Evolutionary conservation across 2,329 filamentous ascomycete genomes (phyloP).

Genomic region (Canariomyces notabilis): DNA sequence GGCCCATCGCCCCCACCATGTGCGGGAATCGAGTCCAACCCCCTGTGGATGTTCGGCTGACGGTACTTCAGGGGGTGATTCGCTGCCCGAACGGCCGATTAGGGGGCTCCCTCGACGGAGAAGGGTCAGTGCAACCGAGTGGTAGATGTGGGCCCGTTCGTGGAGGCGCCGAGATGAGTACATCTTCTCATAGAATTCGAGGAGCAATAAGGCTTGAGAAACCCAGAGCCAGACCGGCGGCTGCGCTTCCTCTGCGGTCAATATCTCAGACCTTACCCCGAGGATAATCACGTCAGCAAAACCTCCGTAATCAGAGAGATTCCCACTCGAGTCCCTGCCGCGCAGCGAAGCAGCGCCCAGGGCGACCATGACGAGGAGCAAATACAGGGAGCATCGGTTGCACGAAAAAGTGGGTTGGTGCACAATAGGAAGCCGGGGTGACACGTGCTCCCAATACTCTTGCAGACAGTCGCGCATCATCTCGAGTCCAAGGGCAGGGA

Average conservation of each 20-base stretch:
- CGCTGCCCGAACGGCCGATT: slow-evolving; percentile 71
- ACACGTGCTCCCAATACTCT: slow-evolving; percentile 85
- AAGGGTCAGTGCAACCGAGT: slow-evolving; percentile 76
- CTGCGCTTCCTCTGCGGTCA: slow-evolving; percentile 74
- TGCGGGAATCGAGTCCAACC: slow-evolving; percentile 36
- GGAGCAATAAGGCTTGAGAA: slow-evolving; percentile 74
- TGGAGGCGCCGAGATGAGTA: slow-evolving; percentile 77
- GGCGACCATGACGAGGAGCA: slow-evolving; percentile 77
- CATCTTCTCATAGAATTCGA: slow-evolving; percentile 92
- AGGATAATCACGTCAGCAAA: slow-evolving; percentile 59
- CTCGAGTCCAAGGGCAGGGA: slow-evolving; percentile 58
- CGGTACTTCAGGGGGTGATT: slow-evolving; percentile 65
- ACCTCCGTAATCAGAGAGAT: slow-evolving; percentile 39
- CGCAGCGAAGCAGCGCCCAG: slow-evolving; percentile 78
- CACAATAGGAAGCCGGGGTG: slow-evolving; percentile 79
- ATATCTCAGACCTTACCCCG: slow-evolving; percentile 75
- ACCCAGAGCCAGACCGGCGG: slow-evolving; percentile 85
- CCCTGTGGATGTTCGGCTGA: slow-evolving; percentile 33
- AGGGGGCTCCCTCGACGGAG: slow-evolving; percentile 83
- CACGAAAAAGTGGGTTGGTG: slow-evolving; percentile 83
- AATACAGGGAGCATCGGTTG: slow-evolving; percentile 69
- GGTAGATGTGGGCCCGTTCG: slow-evolving; percentile 85
- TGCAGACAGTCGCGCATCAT: slow-evolving; percentile 81
- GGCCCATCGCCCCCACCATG: slow-evolving; percentile 83
- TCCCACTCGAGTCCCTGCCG: slow-evolving; percentile 53